phyloP scores from a whole-genome alignment of 176 grass and related monocot species.

The Aegilops sharonensis region DNA sequence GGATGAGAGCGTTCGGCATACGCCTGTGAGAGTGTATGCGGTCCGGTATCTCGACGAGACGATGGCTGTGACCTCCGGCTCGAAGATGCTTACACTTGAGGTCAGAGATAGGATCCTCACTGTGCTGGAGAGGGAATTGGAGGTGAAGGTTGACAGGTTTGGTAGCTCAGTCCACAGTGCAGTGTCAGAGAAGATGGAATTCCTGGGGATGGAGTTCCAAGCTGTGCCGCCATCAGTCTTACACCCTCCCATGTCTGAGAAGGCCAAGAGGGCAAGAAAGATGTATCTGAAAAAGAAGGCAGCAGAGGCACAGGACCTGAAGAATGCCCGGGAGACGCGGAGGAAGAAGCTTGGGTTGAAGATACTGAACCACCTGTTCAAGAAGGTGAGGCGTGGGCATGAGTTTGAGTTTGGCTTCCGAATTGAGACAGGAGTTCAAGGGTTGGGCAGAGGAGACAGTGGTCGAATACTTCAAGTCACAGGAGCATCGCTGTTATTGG shows the following conservation, averaged over 20 bases:
- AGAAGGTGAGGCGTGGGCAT: slow-evolving; percentile 62
- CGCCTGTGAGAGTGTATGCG: slow-evolving; percentile 70
- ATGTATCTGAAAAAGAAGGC: slow-evolving; percentile 87
- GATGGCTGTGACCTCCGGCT: slow-evolving; percentile 68
- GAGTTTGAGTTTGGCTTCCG: slow-evolving; percentile 67
- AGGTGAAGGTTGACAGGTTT: slow-evolving; percentile 59
- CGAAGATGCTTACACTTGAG: slow-evolving; percentile 71
- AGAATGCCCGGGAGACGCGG: slow-evolving; percentile 79
- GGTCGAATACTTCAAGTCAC: slow-evolving; percentile 55
- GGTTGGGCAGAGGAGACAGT: slow-evolving; percentile 64
- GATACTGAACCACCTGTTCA: slow-evolving; percentile 81
- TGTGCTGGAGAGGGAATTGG: slow-evolving; percentile 57
- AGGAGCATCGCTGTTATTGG: slow-evolving; percentile 65
- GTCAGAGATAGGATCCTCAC: slow-evolving; percentile 63
- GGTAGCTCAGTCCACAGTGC: slow-evolving; percentile 73
- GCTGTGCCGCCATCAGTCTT: slow-evolving; percentile 82
- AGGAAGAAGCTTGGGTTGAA: slow-evolving; percentile 90
- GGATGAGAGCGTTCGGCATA: slow-evolving; percentile 51
- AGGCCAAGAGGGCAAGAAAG: slow-evolving; percentile 80
- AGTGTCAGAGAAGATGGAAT: slow-evolving; percentile 79
- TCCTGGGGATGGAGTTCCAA: slow-evolving; percentile 85
- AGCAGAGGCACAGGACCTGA: slow-evolving; percentile 66
- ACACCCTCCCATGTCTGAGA: slow-evolving; percentile 81
- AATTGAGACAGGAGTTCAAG: slow-evolving; percentile 59
- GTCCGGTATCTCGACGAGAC: slow-evolving; percentile 77